Conservation (phyloP, 176 grass and related monocot species). For the Bromus sterilis region DNA sequence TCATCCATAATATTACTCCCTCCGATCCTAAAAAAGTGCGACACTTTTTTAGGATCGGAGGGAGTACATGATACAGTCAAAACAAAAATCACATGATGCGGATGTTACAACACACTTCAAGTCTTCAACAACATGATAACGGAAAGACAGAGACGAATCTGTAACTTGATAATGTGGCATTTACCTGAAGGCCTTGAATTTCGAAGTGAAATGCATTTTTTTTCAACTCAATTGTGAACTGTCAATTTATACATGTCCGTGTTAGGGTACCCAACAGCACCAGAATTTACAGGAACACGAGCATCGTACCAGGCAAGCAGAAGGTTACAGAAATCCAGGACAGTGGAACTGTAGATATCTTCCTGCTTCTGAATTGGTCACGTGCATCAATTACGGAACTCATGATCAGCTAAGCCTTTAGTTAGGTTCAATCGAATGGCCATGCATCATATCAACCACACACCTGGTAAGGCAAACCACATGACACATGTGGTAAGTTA, state of each 20-base stretch:
- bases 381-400: neutral
- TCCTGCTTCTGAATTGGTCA: conserved; percentile 5
- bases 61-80: too few species aligned
- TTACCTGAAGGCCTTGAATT: neutral
- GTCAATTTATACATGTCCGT: conserved; percentile 12
- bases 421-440: neutral
- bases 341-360: neutral
- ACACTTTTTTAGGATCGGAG: too few species aligned
- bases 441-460: neutral
- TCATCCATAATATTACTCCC: neutral
- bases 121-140: neutral
- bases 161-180: neutral
- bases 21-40: too few species aligned
- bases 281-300: conserved; percentile 19
- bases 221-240: neutral
- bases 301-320: conserved; percentile 6
- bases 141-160: neutral
- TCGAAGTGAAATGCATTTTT: neutral
- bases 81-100: too few species aligned
- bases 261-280: neutral
- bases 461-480: neutral
- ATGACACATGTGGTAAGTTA: neutral
- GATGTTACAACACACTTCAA: neutral
- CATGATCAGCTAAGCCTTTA: neutral
- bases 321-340: neutral